Evolutionary conservation across 75 land plant species (phyloP).

Genomic region (Cryptomeria japonica): DNA sequence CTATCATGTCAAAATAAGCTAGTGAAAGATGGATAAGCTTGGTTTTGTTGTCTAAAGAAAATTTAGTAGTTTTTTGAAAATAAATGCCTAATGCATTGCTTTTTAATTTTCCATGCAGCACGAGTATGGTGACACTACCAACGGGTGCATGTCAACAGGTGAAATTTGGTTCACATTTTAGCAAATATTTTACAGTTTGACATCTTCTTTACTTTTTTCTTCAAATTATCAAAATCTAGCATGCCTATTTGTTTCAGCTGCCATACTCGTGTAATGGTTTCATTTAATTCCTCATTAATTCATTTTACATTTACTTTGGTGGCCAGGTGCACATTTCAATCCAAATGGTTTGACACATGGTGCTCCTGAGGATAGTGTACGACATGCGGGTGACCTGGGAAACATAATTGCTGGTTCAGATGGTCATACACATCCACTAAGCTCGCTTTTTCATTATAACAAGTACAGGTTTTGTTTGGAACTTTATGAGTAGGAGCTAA

Average conservation of each 20-base stretch:
- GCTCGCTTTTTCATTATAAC: neutral
- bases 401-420: slow-evolving; percentile 79
- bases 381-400: slow-evolving; percentile 99
- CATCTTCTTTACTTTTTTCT: neutral
- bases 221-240: neutral
- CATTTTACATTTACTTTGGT: neutral
- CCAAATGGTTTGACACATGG: slow-evolving; percentile 84
- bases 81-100: neutral
- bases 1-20: neutral
- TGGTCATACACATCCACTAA: slow-evolving; percentile 38
- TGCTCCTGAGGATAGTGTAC: slow-evolving; percentile 82
- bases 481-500: neutral
- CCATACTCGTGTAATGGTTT: neutral
- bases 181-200: slow-evolving; percentile 4
- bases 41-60: neutral
- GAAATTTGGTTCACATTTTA: neutral
- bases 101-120: slow-evolving; percentile 47
- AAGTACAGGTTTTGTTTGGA: neutral
- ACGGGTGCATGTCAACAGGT: slow-evolving; percentile 96
- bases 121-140: slow-evolving; percentile 91
- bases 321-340: slow-evolving; percentile 87
- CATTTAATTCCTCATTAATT: neutral
- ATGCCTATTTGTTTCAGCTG: neutral
- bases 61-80: neutral
- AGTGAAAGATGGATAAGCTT: neutral